Evolutionary conservation across 1,139 yeast species (phyloP), one percentile per base, ranked within the genome.

Genomic region (Hemisphaericaspora xylanilytica): DNA sequence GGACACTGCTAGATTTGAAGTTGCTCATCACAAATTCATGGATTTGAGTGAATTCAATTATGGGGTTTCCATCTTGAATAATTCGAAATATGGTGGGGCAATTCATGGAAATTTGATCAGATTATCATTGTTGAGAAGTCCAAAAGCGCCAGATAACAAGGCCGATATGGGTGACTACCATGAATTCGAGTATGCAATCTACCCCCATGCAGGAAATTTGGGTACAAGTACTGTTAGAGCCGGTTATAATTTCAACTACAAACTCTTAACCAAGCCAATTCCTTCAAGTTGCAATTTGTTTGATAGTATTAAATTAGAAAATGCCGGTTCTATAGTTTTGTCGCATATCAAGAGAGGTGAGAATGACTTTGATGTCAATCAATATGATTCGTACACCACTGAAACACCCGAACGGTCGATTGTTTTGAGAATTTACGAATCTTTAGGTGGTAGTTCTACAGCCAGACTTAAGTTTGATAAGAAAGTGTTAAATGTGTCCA

Each of bases 1-100:
- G 97, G 98, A 90, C 56, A 84, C 83, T 30, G 97, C 97, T 44
- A 89, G 89, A 61, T 92, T 92, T 61, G 98, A 92, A 63, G 96
- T 89, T 15, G 87, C 96, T 51, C 90, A 85, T 53, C 97, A 92
- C 62, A 86, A 87, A 57, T 92, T 88, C 67, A 90, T 94, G 57
- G 97, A 92, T 58, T 80, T 86, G 54, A 84, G 95, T 27, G 97
- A 88, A 53, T 78, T 69, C 59, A 78, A 78, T 45, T 89, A 87
- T 55, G 97, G 97, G 53, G 95, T 89, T n/a, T 75, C 95, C 0
- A 64, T 92, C 18, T 59, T 92, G 53, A 92, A 90, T 58, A 83
- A 88, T 61, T 75, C 81, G 58, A 92, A 92, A 63, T 92, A 89
- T 54, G 97, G 97, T 11, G 95, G 87, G 47, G 76, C 95, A 1